Evolutionary conservation across 108 stramenopile species (phyloP).

Genomic region (Cyclotella choctawhatcheeana): DNA sequence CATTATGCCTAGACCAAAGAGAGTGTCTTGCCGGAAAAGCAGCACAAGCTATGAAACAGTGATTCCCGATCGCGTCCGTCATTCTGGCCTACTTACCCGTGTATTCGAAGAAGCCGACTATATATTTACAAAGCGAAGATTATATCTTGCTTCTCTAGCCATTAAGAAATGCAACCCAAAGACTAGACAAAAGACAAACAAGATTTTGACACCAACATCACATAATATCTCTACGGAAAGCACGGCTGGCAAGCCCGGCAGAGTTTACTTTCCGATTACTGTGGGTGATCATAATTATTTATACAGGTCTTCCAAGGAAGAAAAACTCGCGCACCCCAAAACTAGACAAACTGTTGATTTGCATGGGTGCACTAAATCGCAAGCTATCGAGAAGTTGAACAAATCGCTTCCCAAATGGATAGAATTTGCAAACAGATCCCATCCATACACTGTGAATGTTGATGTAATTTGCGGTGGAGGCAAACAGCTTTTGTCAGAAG

Average conservation of each 20-base stretch:
- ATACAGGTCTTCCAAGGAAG: background rate
- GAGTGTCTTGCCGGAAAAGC: background rate
- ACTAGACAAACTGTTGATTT: background rate
- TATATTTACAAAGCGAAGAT: background rate
- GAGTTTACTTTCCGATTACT: background rate
- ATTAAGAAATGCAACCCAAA: constrained; percentile 10
- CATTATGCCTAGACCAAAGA: background rate
- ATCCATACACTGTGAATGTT: background rate
- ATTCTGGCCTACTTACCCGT: background rate
- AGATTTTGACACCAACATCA: background rate
- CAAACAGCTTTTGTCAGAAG: background rate
- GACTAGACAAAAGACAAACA: background rate
- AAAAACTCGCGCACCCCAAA: background rate
- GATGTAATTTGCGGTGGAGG: background rate
- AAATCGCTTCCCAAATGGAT: background rate
- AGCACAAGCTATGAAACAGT: background rate
- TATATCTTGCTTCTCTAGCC: background rate
- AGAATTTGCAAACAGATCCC: background rate
- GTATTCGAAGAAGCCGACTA: constrained; percentile 1
- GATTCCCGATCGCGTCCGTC: background rate
- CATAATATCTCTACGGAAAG: background rate
- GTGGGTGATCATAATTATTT: constrained; percentile 1
- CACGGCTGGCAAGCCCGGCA: background rate
- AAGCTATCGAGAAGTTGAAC: background rate
- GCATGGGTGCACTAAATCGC: background rate